A percentile compares a stretch with the other conserved stretches of the same genome.
These are phyloP conservation scores for Suillus luteus DNA, from an alignment of 768 basidiomycete species.

Conservation along the genomic window DNA sequence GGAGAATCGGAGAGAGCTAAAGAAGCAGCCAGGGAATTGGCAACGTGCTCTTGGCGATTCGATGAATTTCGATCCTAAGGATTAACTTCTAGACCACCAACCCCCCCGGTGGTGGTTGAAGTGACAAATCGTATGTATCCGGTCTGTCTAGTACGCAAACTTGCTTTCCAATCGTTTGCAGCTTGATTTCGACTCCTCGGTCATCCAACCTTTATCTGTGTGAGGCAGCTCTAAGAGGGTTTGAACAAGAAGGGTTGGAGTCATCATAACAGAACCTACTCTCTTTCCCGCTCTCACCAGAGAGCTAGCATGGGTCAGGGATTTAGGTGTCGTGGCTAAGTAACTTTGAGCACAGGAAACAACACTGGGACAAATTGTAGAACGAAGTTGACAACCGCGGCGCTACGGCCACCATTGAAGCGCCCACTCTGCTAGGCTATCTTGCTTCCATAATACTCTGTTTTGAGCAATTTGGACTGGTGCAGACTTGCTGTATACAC, in stretches of 20 bases:
- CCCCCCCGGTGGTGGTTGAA: background rate
- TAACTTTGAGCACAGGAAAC: background rate
- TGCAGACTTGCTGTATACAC: background rate
- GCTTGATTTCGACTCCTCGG: background rate
- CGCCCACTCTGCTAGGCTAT: background rate
- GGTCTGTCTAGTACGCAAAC: background rate
- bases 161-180: background rate
- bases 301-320: background rate
- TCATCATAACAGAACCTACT: background rate
- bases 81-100: background rate
- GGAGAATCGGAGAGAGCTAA: too few relatives aligned
- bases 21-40: too few relatives aligned
- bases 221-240: background rate
- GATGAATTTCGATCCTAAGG: too few relatives aligned
- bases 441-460: background rate
- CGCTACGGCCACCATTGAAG: background rate
- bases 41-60: too few relatives aligned
- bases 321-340: background rate
- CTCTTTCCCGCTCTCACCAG: background rate
- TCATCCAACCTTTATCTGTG: background rate
- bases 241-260: background rate
- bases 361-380: background rate
- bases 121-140: background rate
- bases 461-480: conserved; percentile 1
- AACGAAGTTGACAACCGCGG: background rate